Base-by-base conservation (phyloP, 306 rosid genomes). In the Potentilla sterilis region DNA sequence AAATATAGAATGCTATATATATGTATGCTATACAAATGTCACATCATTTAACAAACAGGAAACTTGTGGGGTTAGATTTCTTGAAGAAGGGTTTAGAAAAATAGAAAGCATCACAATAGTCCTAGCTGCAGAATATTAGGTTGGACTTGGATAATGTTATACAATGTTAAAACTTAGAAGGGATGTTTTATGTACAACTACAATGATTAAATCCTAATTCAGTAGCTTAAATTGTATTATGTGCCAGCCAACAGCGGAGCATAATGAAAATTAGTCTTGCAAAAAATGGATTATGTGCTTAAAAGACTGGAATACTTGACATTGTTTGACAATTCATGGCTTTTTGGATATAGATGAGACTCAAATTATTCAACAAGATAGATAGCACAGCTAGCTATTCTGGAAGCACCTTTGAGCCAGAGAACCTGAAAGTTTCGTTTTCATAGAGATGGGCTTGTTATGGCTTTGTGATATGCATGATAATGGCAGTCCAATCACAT, bases 131-230 rank as follows among this genome's bases (percentile, higher is more conserved):
- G 69, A 40, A 65, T 65, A 65, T 65, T 65, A 38, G 69, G 69
- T 65, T 65, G 69, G 69, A 38, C 32, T 65, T 64, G 69, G 69
- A 64, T 64, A 7, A 37, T 59, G 16, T 63, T 63, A 34, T 63
- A 16, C 43, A 37, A 64, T 64, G 69, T 11, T 7, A 28, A 28
- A 28, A 28, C 28, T 28, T 28, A 64, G 69, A 64, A 64, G 24
- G 48, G 28, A 65, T 65, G 69, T 18, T 18, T 35, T 18, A 5
- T 38, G 69, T 35, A 6, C 24, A 35, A 37, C 24, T 15, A 8
- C 69, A 64, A 65, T 37, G 28, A 38, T 65, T 19, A 4, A 64
- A 3, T 64, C 13, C 28, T 65, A 38, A 38, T 18, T 38, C 7
- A 16, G 21, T 2, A 34, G 7, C 43, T 63, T 63, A 15, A 63